These are phyloP conservation scores for Mycena pura DNA, from an alignment of 768 basidiomycete species.

Conservation along the genomic window DNA sequence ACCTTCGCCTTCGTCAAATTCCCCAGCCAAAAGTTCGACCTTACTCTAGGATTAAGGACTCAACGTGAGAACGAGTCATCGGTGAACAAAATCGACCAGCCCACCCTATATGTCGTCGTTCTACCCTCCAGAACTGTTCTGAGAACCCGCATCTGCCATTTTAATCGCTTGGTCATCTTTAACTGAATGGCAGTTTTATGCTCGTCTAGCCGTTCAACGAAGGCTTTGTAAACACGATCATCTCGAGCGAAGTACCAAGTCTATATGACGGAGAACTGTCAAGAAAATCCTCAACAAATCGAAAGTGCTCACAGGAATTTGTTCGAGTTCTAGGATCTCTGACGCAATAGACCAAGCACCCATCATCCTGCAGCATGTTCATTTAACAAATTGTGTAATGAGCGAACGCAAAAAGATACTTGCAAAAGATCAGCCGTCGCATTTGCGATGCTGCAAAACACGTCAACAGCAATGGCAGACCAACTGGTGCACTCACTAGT, in stretches of 20 bases:
- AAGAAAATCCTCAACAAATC: background rate
- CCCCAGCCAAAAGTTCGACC: constrained; percentile 63
- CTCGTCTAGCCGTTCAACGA: constrained; percentile 55
- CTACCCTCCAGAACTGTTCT: constrained; percentile 71
- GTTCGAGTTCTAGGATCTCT: constrained; percentile 63
- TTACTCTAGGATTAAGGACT: constrained; percentile 57
- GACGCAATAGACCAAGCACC: constrained; percentile 77
- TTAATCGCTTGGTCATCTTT: constrained; percentile 60
- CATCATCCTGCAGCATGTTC: constrained; percentile 71
- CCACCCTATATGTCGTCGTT: constrained; percentile 67
- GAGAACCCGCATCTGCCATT: constrained; percentile 74
- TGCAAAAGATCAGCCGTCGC: constrained; percentile 61
- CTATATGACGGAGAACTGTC: constrained; percentile 41
- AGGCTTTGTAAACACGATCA: constrained; percentile 80
- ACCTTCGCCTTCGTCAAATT: constrained; percentile 70
- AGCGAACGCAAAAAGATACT: constrained; percentile 39
- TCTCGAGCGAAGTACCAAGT: constrained; percentile 95
- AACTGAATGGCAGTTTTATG: constrained; percentile 55
- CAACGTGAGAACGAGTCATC: constrained; percentile 14
- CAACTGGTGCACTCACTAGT: constrained; percentile 68
- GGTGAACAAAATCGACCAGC: constrained; percentile 30
- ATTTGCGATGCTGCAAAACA: constrained; percentile 73
- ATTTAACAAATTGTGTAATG: background rate
- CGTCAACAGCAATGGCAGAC: constrained; percentile 2
- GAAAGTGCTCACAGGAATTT: constrained; percentile 67